Evolutionary conservation across 2,329 filamentous ascomycete species (phyloP), one percentile per base, ranked within the genome.

Genomic region (Fusarium luffae): DNA sequence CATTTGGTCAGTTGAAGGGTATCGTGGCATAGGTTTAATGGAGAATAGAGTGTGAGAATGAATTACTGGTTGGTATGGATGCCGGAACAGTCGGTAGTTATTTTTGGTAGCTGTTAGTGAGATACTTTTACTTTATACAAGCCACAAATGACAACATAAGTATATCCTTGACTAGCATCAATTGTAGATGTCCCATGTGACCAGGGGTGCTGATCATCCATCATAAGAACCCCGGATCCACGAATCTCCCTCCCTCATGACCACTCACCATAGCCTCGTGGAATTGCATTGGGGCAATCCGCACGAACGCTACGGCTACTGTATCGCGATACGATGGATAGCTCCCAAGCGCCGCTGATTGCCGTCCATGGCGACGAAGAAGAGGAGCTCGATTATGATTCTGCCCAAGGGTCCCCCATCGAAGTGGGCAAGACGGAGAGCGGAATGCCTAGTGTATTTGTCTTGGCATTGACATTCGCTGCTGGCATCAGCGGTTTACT

Each of bases 401-500:
- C 59, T 54, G 69, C 73, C 27, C 71, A 76, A 25, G 59, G 60
- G 48, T 71, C 66, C 59, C 65, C 63, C 52, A 67, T 67, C 54
- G 69, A 75, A 37, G 66, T 69, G 37, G 74, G 72, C 58, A 80
- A 81, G 70, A 71, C 72, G 9, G 64, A 55, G 13, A 63, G 73
- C 41, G 54, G 72, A 25, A 66, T 68, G n/a, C 82, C 84, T 5
- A 82, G 86, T 4, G 54, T 83, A 21, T 90, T 89, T 67, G 83
- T 91, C 32, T 87, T 89, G 83, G 76, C 88, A 16, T 80, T 92
- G 66, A 90, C 89, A 5, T 79, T 90, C 51, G 87, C 88, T 13
- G 90, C 90, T 13, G 88, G 89, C 7, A 89, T 92, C 55, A 90
- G 88, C 71, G 90, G 90, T 9, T 81, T 92, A 2, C 75, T 92